phyloP scores from a whole-genome alignment of 768 basidiomycete species.

The Tulasnella sp. region DNA sequence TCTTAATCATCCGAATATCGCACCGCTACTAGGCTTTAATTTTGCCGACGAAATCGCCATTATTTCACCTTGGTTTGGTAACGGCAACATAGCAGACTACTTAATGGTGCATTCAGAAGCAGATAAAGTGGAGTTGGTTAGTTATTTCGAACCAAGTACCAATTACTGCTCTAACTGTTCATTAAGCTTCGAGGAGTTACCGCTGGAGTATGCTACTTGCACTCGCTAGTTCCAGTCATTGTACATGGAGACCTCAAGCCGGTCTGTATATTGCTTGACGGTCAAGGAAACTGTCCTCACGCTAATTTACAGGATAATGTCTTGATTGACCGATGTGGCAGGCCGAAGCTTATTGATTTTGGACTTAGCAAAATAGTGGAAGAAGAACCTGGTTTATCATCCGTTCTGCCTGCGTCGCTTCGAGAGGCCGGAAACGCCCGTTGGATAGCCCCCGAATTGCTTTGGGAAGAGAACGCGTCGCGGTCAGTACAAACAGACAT shows the following conservation, averaged over 20 bases:
- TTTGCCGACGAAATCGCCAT: neutral
- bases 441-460: neutral
- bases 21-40: neutral
- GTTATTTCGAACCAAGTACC: neutral
- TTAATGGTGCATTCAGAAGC: neutral
- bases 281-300: neutral
- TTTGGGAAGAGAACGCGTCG: neutral
- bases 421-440: neutral
- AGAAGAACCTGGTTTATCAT: neutral
- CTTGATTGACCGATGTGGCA: neutral
- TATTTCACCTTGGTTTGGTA: neutral
- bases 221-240: neutral
- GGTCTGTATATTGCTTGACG: neutral
- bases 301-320: neutral
- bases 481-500: neutral
- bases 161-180: neutral
- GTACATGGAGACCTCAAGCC: conserved; percentile 16
- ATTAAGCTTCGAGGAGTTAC: neutral
- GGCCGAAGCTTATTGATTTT: conserved; percentile 8
- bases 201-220: neutral
- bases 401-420: neutral
- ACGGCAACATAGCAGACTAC: neutral
- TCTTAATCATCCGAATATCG: neutral
- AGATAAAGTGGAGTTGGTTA: neutral
- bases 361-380: conserved; percentile 10